Base-by-base conservation (phyloP, 352 stramenopile species). In the Globisporangium cystogenes region DNA sequence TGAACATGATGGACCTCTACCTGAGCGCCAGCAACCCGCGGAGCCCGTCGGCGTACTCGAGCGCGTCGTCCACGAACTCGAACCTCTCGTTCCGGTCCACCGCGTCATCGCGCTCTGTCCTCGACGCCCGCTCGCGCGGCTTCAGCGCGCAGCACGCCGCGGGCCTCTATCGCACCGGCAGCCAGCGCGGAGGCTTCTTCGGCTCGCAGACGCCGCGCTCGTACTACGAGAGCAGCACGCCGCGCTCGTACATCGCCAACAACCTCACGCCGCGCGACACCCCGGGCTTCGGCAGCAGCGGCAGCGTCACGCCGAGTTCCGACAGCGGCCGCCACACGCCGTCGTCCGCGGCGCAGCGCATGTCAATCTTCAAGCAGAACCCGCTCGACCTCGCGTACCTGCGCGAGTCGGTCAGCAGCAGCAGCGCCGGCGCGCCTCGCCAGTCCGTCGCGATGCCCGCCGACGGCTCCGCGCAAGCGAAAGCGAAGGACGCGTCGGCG, bases 1-100 rank as follows among this genome's bases (percentile, higher is more conserved):
- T 90, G 79, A 89, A 87, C 62, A 64, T 92, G 54, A 86, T 86
- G 68, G 82, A 93, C 51, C 64, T 90, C 26, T 93, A 90, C 54
- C 67, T 87, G 57, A 83, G 68, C 61, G 69, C 64, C 26, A 74
- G 68, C 45, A 70, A 70, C 23, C 73, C 82, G 7, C 69, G 74
- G 51, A 90, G 77, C 7, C 82, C 80, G 1, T 90, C 77, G 5
- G 82, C 72, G 18, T 93, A 88, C 64, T 93, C 82, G 4, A 82
- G 76, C 45, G 70, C 77, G 3, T 93, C 82, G 39, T 60, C 54
- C 5, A 78, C 69, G 21, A 73, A 84, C 43, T 90, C 80, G 21
- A 90, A 90, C 56, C 56, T 90, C 21, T 93, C 82, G 15, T 90
- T 90, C 47, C 80, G 76, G 8, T 90, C 80, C 6, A 88, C 80